Evolutionary conservation across 1,284 basidiomycete genomes (phyloP).

Genomic region (Marasmius sp.): DNA sequence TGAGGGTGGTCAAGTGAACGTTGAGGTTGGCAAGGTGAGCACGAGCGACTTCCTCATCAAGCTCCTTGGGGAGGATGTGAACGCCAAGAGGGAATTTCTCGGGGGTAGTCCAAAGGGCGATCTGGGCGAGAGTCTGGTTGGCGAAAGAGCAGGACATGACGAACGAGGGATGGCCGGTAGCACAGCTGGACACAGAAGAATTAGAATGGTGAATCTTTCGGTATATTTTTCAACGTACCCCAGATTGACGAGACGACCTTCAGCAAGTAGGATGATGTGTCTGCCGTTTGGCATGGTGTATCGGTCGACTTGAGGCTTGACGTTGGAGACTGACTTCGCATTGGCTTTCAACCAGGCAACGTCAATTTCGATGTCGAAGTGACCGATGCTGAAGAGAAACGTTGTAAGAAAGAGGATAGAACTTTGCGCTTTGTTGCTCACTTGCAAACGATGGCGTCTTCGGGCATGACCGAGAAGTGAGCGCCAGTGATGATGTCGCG

Average conservation of each 20-base stretch:
- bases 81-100: conserved; percentile 91
- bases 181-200: conserved; percentile 47
- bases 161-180: conserved; percentile 92
- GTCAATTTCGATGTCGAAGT: conserved; percentile 99
- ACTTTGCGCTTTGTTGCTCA: conserved; percentile 36
- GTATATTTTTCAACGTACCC: conserved; percentile 56
- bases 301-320: conserved; percentile 99
- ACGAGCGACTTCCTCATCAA: conserved; percentile 98
- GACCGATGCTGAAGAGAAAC: conserved; percentile 73
- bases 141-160: conserved; percentile 99
- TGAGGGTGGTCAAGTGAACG: conserved; percentile 90
- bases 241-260: conserved; percentile 98
- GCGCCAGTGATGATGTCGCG: conserved; percentile 94
- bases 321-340: conserved; percentile 82
- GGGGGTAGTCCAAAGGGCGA: conserved; percentile 95
- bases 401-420: conserved; percentile 9
- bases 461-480: conserved; percentile 94
- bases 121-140: conserved; percentile 98
- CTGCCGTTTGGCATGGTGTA: conserved; percentile 90
- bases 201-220: conserved; percentile 3
- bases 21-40: conserved; percentile 91
- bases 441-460: conserved; percentile 99
- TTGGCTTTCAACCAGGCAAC: conserved; percentile 98
- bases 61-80: conserved; percentile 95
- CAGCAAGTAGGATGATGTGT: conserved; percentile 96